phyloP scores from a whole-genome alignment of 2,329 filamentous ascomycete genomes.

The Geosmithia putterillii region DNA sequence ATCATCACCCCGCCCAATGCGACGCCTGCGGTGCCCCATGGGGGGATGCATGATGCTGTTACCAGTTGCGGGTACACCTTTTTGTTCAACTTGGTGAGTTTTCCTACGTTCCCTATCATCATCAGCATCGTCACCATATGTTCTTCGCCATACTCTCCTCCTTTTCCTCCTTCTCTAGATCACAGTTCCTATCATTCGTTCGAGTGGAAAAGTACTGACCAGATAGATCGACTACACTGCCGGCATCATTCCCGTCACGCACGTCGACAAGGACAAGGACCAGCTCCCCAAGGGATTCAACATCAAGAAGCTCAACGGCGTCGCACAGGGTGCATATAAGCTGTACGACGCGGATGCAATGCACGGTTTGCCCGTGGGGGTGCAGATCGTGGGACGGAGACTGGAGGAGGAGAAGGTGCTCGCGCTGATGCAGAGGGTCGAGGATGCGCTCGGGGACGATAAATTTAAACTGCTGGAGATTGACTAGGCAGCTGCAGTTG shows the following conservation, averaged over 20 bases:
- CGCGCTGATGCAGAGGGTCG: slow-evolving; percentile 65
- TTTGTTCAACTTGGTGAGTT: slow-evolving; percentile 69
- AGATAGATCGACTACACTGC: slow-evolving; percentile 68
- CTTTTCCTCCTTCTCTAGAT: neutral
- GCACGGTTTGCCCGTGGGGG: slow-evolving; percentile 76
- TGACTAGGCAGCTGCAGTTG: slow-evolving; percentile 17
- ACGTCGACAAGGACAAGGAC: slow-evolving; percentile 61
- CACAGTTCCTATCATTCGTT: no score
- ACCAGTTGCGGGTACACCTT: slow-evolving; percentile 89
- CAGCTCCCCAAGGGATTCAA: slow-evolving; percentile 50
- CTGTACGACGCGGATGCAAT: slow-evolving; percentile 73
- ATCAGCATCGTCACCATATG: no score
- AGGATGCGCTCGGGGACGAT: slow-evolving; percentile 54
- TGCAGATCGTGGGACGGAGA: slow-evolving; percentile 70
- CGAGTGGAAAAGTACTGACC: no score
- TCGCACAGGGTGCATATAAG: slow-evolving; percentile 74
- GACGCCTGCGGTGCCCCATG: slow-evolving; percentile 77
- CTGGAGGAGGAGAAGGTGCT: slow-evolving; percentile 84
- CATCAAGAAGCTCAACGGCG: slow-evolving; percentile 57
- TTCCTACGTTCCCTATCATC: no score
- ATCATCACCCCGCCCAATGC: slow-evolving; percentile 79
- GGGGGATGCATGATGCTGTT: slow-evolving; percentile 74
- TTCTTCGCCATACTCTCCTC: slow-evolving; percentile 3
- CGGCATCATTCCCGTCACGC: slow-evolving; percentile 74
- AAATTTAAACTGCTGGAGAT: slow-evolving; percentile 39